Base-by-base conservation (phyloP, 1,284 basidiomycete genomes). In the Leccinum discolor region DNA sequence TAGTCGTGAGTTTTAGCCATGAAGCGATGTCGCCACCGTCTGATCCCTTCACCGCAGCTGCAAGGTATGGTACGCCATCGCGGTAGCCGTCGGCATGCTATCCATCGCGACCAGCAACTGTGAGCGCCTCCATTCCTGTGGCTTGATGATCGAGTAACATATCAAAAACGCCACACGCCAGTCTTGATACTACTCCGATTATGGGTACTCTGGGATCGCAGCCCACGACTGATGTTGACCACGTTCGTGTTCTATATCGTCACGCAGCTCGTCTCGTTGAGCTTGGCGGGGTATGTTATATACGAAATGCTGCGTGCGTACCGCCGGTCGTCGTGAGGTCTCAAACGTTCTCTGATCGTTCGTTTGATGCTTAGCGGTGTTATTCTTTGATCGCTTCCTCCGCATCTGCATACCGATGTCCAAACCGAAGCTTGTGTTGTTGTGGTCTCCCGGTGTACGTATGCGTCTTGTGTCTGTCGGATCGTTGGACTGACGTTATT, bases 151-250 rank as follows among this genome's bases (percentile, higher is more conserved):
- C 12, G 1, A 38, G 26, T 16, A 44, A 21, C 6, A 7, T 50
- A 21, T 23, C 21, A 52, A 54, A 23, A 23, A 52, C 2, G 12
- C 50, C 50, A 52, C 50, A 60, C 23, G 8, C 23, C n/a, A 74
- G 32, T 35, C 32, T 72, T 84, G 60, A 72, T 83, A 32, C 69
- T 84, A 56, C 72, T 83, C 16, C 80, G 81, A 3, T 64, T 83
- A 12, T 84, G 83, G 82, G 73, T 79, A 18, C 68, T 83, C 5
- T 82, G 81, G 74, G 76, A 79, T 44, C 78, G 81, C 7, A 69
- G 73, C 42, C 73, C 69, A 18, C 68, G 66, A 10, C 67, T 82
- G n/a, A 74, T 84, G 62, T n/a, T 76, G 12, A 70, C 64, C 64
- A 82, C 80, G 1, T 63, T 81, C 3, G 6, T 67, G 5, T 67